Conservation (phyloP, 805 yeast species). For the Metschnikowia santaceciliae region DNA sequence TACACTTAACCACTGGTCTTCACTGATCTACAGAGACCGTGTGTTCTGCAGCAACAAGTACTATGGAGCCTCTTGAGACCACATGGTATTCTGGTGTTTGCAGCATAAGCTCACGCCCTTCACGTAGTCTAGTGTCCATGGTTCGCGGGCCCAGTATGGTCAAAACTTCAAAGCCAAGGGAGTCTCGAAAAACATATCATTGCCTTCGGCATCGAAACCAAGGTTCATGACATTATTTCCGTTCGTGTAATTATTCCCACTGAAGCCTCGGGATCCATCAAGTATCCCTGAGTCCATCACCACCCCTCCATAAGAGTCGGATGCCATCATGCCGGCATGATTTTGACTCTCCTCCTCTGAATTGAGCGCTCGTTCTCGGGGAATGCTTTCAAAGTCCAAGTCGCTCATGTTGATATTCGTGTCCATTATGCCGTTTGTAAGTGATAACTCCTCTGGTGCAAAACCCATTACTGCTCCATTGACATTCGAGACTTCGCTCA, state of each 20-base stretch:
- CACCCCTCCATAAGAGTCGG: constrained; percentile 1
- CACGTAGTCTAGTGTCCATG: neutral
- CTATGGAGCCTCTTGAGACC: too few species aligned
- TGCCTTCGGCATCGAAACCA: constrained; percentile 2
- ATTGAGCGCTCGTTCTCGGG: neutral
- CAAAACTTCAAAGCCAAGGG: constrained; percentile 3
- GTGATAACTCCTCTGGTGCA: neutral
- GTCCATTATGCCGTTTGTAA: constrained; percentile 1
- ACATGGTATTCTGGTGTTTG: too few species aligned
- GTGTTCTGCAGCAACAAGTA: too few species aligned
- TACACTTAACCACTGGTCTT: too few species aligned
- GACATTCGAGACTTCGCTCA: neutral
- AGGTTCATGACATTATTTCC: neutral
- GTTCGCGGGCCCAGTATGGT: neutral
- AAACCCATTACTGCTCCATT: neutral
- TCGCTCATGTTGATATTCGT: neutral
- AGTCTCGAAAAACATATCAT: neutral
- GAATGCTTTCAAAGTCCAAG: neutral
- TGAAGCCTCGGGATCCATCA: neutral
- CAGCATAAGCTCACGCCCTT: neutral
- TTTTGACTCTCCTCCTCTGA: neutral
- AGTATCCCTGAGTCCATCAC: neutral
- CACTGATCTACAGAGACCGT: too few species aligned
- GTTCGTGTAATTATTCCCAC: neutral
- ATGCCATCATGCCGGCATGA: constrained; percentile 4